Evolutionary conservation across 2,329 filamentous ascomycete genomes (phyloP).

Genomic region (Colletotrichum australisinense): DNA sequence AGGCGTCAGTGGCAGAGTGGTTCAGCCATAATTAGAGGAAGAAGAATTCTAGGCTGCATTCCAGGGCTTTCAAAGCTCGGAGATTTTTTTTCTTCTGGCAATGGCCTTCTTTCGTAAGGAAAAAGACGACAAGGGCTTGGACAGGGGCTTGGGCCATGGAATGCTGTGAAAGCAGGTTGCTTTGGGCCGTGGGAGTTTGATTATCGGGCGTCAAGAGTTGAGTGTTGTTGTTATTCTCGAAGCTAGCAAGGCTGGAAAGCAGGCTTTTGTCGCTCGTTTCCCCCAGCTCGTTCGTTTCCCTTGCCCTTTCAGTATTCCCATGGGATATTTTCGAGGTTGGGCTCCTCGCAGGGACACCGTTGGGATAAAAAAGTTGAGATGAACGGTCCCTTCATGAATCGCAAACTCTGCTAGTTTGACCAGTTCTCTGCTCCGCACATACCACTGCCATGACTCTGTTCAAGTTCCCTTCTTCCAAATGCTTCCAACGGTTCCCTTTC

Average conservation of each 20-base stretch:
- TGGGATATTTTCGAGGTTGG: slow-evolving; percentile 6
- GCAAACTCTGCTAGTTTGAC: slow-evolving; percentile 10
- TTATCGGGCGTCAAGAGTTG: slow-evolving; percentile 29
- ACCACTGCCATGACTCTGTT: neutral
- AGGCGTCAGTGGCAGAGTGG: neutral
- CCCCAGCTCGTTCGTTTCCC: neutral
- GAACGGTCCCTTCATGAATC: slow-evolving; percentile 28
- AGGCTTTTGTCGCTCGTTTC: neutral
- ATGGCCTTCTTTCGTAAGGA: neutral
- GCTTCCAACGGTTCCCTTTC: slow-evolving; percentile 1
- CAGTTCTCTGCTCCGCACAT: neutral
- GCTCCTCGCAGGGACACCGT: slow-evolving; percentile 31
- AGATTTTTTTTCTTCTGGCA: neutral
- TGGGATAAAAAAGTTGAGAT: slow-evolving; percentile 28
- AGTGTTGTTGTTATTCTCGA: slow-evolving; percentile 1
- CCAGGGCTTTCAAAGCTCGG: neutral
- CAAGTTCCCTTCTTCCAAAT: neutral
- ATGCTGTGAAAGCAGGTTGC: slow-evolving; percentile 2
- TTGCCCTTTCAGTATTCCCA: neutral
- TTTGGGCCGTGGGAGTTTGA: slow-evolving; percentile 29
- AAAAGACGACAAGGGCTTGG: neutral
- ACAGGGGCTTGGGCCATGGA: slow-evolving; percentile 31
- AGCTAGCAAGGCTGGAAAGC: neutral
- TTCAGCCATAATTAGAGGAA: neutral
- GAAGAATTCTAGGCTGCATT: slow-evolving; percentile 9